Evolutionary conservation across 2,329 filamentous ascomycete species (phyloP).

Genomic region (Apiospora saccharicola): DNA sequence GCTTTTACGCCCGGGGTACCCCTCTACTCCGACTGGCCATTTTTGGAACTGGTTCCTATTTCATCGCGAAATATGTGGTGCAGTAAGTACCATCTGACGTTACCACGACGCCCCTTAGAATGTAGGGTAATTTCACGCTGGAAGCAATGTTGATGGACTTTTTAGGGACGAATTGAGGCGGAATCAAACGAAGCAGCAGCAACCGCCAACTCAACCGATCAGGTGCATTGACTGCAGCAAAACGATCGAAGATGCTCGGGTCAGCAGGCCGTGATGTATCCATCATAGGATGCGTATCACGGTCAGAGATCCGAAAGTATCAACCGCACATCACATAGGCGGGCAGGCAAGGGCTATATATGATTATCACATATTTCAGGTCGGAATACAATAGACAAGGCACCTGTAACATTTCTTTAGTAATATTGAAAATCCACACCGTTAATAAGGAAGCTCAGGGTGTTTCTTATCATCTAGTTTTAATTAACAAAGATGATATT

Average conservation of each 20-base stretch:
- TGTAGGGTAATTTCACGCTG: not conserved
- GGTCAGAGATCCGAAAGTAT: not conserved
- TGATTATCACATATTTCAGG: not conserved
- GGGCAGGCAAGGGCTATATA: too few relatives aligned
- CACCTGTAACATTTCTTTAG: too few relatives aligned
- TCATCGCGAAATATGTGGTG: constrained; percentile 8
- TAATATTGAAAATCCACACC: too few relatives aligned
- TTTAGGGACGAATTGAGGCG: not conserved
- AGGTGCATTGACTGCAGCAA: not conserved
- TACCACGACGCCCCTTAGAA: not conserved
- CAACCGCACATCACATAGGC: too few relatives aligned
- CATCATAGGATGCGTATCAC: not conserved
- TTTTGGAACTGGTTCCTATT: constrained; percentile 15
- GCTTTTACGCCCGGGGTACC: not conserved
- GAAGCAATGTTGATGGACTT: not conserved
- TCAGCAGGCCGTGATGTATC: not conserved
- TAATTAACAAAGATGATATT: too few relatives aligned
- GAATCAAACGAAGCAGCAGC: not conserved
- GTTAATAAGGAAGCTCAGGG: too few relatives aligned
- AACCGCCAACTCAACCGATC: not conserved
- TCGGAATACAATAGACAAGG: too few relatives aligned
- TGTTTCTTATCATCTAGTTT: too few relatives aligned
- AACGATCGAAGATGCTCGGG: not conserved
- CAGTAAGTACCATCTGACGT: not conserved
- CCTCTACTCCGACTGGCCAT: not conserved